Percentiles rank a stretch among this genome's conserved stretches.
These are phyloP conservation scores for Trichopus zeylanicus DNA, from an alignment of 116 monocot genomes.

Conservation along the genomic window DNA sequence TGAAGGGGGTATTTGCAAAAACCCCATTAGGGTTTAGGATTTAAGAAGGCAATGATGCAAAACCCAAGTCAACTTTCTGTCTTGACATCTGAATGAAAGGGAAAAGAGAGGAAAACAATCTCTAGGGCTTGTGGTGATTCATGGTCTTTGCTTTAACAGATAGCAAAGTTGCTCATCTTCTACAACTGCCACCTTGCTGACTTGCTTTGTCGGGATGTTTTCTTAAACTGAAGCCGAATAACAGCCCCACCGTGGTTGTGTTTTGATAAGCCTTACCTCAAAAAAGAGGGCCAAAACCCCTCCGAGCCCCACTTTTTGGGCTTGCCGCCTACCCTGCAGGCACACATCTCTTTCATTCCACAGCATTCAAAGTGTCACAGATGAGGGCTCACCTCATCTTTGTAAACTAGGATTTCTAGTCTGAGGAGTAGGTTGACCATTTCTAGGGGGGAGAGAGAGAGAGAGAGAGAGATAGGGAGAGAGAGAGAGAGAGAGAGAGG, in stretches of 20 bases:
- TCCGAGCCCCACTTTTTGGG: background rate
- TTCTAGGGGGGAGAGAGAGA: background rate
- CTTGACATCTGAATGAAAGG: background rate
- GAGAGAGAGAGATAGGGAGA: no score
- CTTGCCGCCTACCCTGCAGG: background rate
- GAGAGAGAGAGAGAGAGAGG: no score
- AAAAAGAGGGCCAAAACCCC: no score
- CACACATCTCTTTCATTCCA: background rate
- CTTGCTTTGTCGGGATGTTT: background rate
- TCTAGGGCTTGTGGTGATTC: background rate
- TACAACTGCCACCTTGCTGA: conserved; percentile 2
- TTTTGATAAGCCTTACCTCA: no score
- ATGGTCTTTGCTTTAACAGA: background rate
- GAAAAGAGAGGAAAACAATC: no score
- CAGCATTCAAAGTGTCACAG: conserved; percentile 1
- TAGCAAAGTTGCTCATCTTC: background rate
- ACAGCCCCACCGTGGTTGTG: no score
- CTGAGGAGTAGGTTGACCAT: conserved; percentile 3
- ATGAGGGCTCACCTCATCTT: no score
- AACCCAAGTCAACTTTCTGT: no score
- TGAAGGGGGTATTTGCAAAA: no score
- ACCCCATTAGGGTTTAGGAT: no score
- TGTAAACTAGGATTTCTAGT: no score
- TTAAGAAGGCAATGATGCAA: no score
- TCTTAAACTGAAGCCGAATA: background rate